Conservation (phyloP, 1,284 basidiomycete species). For the Microstroma glucosiphilum region DNA sequence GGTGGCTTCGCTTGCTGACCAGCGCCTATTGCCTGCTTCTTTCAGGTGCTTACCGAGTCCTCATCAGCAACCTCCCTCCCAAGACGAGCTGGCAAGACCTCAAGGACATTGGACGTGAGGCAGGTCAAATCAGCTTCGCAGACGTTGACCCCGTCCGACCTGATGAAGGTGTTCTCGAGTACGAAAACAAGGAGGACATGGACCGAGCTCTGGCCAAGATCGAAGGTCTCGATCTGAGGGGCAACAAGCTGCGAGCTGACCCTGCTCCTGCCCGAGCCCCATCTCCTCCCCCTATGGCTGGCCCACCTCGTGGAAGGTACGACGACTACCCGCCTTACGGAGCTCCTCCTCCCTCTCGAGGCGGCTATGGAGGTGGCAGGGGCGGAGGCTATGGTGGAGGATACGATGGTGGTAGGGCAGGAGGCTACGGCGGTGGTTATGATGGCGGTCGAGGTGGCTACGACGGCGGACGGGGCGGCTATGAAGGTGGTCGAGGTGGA, state of each 20-base stretch:
- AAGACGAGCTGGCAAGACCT: slow-evolving; percentile 94
- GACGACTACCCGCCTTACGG: slow-evolving; percentile 6
- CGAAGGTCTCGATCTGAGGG: slow-evolving; percentile 47
- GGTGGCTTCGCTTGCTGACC: too few relatives aligned
- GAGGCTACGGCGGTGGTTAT: neutral
- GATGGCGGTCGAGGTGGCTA: neutral
- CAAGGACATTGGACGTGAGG: slow-evolving; percentile 90
- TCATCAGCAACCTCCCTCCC: slow-evolving; percentile 67
- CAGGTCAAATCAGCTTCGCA: slow-evolving; percentile 57
- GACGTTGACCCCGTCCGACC: slow-evolving; percentile 44
- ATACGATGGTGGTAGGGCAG: neutral
- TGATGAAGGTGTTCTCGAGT: slow-evolving; percentile 48
- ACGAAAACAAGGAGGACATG: slow-evolving; percentile 46
- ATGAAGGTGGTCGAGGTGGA: neutral
- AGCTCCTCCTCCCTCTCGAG: neutral
- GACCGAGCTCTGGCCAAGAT: slow-evolving; percentile 46
- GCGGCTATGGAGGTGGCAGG: neutral
- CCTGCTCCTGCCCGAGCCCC: slow-evolving; percentile 19
- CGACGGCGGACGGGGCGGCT: too few relatives aligned
- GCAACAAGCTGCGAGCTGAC: slow-evolving; percentile 45
- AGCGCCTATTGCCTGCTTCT: slow-evolving; percentile 3
- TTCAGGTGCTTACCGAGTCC: slow-evolving; percentile 30
- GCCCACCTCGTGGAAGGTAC: neutral
- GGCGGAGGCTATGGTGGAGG: neutral
- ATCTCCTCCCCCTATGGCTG: neutral